Evolutionary conservation across 2,329 filamentous ascomycete genomes (phyloP).

Genomic region (Trichoderma guizhouense): DNA sequence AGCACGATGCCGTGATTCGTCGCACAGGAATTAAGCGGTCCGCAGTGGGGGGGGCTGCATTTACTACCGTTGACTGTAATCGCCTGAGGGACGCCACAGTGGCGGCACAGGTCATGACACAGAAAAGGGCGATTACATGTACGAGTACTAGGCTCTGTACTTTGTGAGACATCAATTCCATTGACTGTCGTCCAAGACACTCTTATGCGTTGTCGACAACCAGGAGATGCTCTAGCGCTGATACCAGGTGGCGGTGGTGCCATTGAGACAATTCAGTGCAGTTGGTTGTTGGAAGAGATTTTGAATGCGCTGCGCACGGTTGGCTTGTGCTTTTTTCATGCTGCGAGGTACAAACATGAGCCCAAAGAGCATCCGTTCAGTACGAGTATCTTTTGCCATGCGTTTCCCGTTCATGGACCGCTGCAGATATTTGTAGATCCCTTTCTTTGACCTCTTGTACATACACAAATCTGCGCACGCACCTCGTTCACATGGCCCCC

Average conservation of each 20-base stretch:
- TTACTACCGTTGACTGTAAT: background rate
- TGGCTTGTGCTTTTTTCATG: background rate
- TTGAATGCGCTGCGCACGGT: background rate
- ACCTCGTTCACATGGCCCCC: background rate
- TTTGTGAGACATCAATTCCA: background rate
- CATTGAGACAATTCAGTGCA: background rate
- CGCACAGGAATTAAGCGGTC: background rate
- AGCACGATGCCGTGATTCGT: conserved; percentile 17
- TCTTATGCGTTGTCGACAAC: background rate
- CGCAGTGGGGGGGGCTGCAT: background rate
- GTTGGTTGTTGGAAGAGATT: background rate
- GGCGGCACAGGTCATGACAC: background rate
- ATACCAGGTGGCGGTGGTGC: background rate
- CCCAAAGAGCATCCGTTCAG: background rate
- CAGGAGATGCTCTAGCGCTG: background rate
- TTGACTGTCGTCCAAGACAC: background rate
- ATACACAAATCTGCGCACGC: background rate
- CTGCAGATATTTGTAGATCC: background rate
- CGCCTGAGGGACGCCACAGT: background rate
- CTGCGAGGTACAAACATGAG: background rate
- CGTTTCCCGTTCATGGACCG: background rate
- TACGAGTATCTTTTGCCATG: background rate
- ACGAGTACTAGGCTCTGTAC: background rate
- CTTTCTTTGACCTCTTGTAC: background rate
- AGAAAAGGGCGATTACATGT: background rate